phyloP scores from a whole-genome alignment of 2,329 filamentous ascomycete genomes.

The Drechslerella coelobrocha region DNA sequence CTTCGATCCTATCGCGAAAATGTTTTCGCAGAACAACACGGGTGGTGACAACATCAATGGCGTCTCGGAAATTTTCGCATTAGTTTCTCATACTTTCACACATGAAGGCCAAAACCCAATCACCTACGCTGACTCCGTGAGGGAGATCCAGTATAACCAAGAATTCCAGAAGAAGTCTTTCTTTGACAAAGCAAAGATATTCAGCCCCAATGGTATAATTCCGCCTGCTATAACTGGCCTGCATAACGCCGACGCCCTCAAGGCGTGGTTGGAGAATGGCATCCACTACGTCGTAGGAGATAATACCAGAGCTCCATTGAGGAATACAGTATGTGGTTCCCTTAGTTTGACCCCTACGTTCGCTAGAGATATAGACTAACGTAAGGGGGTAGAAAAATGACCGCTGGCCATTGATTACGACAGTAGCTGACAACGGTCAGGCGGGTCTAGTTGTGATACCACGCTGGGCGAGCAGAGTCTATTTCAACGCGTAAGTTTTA shows the following conservation, averaged over 20 bases:
- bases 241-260: slow-evolving; percentile 69
- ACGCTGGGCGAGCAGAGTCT: slow-evolving; percentile 69
- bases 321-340: slow-evolving; percentile 59
- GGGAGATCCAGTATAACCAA: slow-evolving; percentile 68
- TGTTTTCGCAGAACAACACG: slow-evolving; percentile 51
- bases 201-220: slow-evolving; percentile 67
- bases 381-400: slow-evolving; percentile 58
- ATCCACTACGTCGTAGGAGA: slow-evolving; percentile 68
- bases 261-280: slow-evolving; percentile 68
- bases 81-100: slow-evolving; percentile 69
- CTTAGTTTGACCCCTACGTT: background rate
- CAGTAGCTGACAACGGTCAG: slow-evolving; percentile 63
- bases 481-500: slow-evolving; percentile 65
- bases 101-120: slow-evolving; percentile 68
- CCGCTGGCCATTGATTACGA: slow-evolving; percentile 67
- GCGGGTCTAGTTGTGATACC: slow-evolving; percentile 66
- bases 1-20: slow-evolving; percentile 31
- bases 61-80: slow-evolving; percentile 65
- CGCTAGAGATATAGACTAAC: slow-evolving; percentile 2
- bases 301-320: slow-evolving; percentile 66
- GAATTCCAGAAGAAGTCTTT: slow-evolving; percentile 65
- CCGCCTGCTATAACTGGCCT: slow-evolving; percentile 70
- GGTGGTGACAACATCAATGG: slow-evolving; percentile 38
- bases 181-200: slow-evolving; percentile 61
- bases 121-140: slow-evolving; percentile 65